phyloP scores from a whole-genome alignment of 2,329 filamentous ascomycete species.

The Ophiostoma fasciatum region DNA sequence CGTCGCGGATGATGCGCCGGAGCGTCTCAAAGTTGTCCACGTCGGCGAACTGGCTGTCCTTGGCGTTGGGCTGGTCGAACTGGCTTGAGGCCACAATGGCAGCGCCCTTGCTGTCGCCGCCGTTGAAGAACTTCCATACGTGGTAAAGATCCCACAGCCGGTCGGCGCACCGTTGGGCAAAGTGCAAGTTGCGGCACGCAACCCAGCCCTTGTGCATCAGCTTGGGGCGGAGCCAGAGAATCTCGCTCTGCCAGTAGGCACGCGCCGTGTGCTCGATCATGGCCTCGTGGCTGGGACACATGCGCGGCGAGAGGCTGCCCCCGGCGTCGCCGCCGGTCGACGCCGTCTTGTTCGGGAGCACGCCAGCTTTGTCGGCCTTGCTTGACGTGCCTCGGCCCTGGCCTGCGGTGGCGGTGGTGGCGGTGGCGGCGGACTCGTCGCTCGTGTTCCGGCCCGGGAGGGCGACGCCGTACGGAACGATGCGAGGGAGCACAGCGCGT shows the following conservation, averaged over 20 bases:
- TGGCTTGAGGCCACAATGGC: background rate
- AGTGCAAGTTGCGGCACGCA: background rate
- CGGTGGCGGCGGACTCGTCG: background rate
- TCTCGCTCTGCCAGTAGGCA: constrained; percentile 9
- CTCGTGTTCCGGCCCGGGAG: background rate
- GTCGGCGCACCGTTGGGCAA: constrained; percentile 1
- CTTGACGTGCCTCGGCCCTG: no score
- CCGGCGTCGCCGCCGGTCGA: background rate
- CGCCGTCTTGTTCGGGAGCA: background rate
- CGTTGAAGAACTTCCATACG: constrained; percentile 7
- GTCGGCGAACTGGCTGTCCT: background rate
- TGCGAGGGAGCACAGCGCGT: no score
- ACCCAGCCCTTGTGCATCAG: background rate
- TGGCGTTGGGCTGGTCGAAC: background rate
- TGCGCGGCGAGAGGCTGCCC: constrained; percentile 7
- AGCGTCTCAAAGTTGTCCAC: background rate
- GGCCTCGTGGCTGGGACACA: constrained; percentile 7
- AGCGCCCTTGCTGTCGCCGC: constrained; percentile 1
- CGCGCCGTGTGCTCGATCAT: constrained; percentile 1
- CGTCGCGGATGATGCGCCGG: background rate
- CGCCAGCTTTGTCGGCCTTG: no score
- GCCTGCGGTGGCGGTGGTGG: no score
- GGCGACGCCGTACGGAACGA: no score
- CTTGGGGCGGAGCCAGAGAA: constrained; percentile 6
- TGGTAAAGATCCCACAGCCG: constrained; percentile 7